Evolutionary conservation across 164 flowering plant species (phyloP), one percentile per base, ranked within the genome.

Genomic region (Piper betle): DNA sequence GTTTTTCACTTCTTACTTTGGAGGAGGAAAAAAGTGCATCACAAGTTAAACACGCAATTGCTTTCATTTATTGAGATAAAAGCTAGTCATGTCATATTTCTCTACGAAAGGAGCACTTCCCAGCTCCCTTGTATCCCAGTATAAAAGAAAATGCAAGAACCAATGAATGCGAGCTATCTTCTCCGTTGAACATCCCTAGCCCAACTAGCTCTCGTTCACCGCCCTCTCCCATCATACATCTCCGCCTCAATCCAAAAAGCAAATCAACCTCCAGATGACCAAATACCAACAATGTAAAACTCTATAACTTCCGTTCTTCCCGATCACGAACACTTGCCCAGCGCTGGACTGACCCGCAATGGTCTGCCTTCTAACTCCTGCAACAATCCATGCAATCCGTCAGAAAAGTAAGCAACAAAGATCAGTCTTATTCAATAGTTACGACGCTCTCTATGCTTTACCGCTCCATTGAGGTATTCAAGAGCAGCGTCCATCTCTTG

Each of bases 401-500:
- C 0, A 43, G 37, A 13, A 65, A 53, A 20, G 60, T 19, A 38
- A 2, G 42, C 38, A 41, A 25, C 39, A n/a, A 41, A 8, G 52
- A 12, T 3, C 64, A 25, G 38, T 39, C 40, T 12, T 18, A 9
- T 9, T 7, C 20, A n/a, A 48, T 4, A 38, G 8, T 15, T 8
- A n/a, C 43, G 17, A 62, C 62, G 52, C 46, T 25, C 54, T 58
- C 37, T 60, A 7, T 16, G 48, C 55, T 7, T 57, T 58, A 92
- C 98, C 89, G 77, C 73, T 77, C 96, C 96, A 68, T 92, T 65
- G 40, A 92, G 87, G 65, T 80, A 61, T 57, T 75, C 68, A 53
- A 93, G 79, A 52, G 97, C 98, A 70, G 78, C 70, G 19, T 93
- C 97, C 96, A 93, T 83, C 73, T 87, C 98, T 11, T 75, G 61